Percentiles rank a stretch among this genome's conserved stretches.
These are phyloP conservation scores for Globisporangium ultimum DNA, from an alignment of 352 stramenopile species.

Conservation along the genomic window DNA sequence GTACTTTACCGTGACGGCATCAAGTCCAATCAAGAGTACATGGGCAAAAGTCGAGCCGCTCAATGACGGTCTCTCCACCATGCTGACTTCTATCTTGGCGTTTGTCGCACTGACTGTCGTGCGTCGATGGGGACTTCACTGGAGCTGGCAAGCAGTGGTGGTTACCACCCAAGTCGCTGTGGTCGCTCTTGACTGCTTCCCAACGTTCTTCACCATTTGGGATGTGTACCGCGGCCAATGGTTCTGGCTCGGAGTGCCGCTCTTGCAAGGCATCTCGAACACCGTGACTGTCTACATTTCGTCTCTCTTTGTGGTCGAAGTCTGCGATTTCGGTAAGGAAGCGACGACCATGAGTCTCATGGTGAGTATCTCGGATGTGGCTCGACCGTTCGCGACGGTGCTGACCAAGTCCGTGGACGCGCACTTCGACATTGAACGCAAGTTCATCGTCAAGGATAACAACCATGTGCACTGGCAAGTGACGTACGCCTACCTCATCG, in stretches of 20 bases:
- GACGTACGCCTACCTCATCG: conserved; percentile 54
- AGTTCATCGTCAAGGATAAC: conserved; percentile 36
- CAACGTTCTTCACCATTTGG: conserved; percentile 64
- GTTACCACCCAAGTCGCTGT: conserved; percentile 37
- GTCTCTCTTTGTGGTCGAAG: conserved; percentile 48
- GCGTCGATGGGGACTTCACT: conserved; percentile 42
- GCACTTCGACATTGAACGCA: conserved; percentile 52
- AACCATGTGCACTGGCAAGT: conserved; percentile 40
- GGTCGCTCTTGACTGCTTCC: conserved; percentile 40
- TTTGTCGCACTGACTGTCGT: conserved; percentile 39
- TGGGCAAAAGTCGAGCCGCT: conserved; percentile 58
- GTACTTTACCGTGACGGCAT: conserved; percentile 45
- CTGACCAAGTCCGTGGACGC: conserved; percentile 56
- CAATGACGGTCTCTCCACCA: conserved; percentile 48
- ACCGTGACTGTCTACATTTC: conserved; percentile 43
- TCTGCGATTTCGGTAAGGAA: conserved; percentile 47
- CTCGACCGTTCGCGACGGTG: conserved; percentile 45
- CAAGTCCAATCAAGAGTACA: conserved; percentile 38
- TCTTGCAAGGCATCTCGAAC: conserved; percentile 48
- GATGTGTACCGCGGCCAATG: conserved; percentile 65
- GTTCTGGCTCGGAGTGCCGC: conserved; percentile 59
- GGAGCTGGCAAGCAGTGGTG: conserved; percentile 49
- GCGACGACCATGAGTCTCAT: conserved; percentile 44
- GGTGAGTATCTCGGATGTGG: conserved; percentile 37
- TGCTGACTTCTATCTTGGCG: conserved; percentile 38